These are phyloP conservation scores for Colletotrichum sansevieriae DNA, from an alignment of 2,329 filamentous ascomycete genomes.

Conservation along the genomic window DNA sequence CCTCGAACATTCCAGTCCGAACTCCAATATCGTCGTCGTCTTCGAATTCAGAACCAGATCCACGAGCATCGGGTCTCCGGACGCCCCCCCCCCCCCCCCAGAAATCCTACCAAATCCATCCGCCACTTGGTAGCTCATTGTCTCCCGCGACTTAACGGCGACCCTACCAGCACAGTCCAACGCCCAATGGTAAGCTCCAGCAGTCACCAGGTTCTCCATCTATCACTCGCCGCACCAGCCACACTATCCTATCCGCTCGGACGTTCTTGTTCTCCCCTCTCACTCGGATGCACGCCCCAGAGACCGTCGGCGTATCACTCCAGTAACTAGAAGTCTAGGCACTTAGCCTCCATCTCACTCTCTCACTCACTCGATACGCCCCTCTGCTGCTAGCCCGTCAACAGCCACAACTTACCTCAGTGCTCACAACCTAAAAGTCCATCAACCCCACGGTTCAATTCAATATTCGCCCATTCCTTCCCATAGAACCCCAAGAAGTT, in stretches of 20 bases:
- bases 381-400: constrained; percentile 8
- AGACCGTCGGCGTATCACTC: neutral
- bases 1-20: neutral
- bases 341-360: constrained; percentile 36
- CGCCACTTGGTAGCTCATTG: neutral
- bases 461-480: neutral
- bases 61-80: neutral
- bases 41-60: neutral
- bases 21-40: neutral
- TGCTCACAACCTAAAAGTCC: constrained; percentile 23
- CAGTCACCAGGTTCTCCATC: constrained; percentile 15
- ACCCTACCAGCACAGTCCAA: neutral
- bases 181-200: neutral
- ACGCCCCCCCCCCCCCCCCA: neutral
- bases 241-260: neutral
- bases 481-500: neutral
- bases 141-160: neutral
- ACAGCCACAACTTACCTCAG: constrained; percentile 38
- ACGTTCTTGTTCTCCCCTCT: neutral
- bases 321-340: neutral
- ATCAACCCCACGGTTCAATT: constrained; percentile 18
- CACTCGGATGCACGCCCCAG: neutral
- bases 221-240: constrained; percentile 13
- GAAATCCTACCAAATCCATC: neutral
- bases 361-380: constrained; percentile 16